Evolutionary conservation across 2,329 filamentous ascomycete genomes (phyloP), one percentile per base, ranked within the genome.

Genomic region (Cladosporium sp.): DNA sequence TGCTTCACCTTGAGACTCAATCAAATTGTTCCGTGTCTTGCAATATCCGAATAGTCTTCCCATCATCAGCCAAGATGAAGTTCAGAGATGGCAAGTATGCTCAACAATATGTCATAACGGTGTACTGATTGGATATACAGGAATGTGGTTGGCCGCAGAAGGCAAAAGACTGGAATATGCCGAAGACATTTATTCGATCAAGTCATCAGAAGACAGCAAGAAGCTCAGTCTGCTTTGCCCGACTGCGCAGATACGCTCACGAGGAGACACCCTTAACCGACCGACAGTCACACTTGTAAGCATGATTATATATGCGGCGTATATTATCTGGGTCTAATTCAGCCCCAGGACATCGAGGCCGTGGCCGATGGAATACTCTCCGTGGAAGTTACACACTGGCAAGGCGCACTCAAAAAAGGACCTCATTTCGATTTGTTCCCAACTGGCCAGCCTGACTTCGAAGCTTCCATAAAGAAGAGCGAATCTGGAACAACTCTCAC

Each of bases 131-230:
- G 17, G n/a, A n/a, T 9, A 7, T 1, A 15, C 9, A 78, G 77
- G 76, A 62, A 85, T 87, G 85, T 88, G 86, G 86, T 75, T 87
- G 49, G 77, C 80, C 40, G 83, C 81, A 57, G 80, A 84, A 70
- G 81, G 79, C 60, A 79, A 85, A 68, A 76, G 77, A 50, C 77
- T 85, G 24, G 83, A 87, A 66, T 87, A 87, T 64, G 86, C 85
- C 34, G 85, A 88, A 70, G 84, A 88, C 60, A 75, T 88, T 15
- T 80, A 84, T 66, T 76, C 78, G 8, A 73, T 81, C 52, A 78
- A 75, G 4, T 70, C 77, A 49, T 78, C 75, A 1, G 60, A 69
- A 37, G 71, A 75, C 52, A 75, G 75, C 5, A 79, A 77, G 60
- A 78, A 78, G 6, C 57, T 85, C 48, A 79, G 75, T 22, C 74